Evolutionary conservation across 2,329 filamentous ascomycete genomes (phyloP), one percentile per base, ranked within the genome.

Genomic region (Colletotrichum chlorophyti): DNA sequence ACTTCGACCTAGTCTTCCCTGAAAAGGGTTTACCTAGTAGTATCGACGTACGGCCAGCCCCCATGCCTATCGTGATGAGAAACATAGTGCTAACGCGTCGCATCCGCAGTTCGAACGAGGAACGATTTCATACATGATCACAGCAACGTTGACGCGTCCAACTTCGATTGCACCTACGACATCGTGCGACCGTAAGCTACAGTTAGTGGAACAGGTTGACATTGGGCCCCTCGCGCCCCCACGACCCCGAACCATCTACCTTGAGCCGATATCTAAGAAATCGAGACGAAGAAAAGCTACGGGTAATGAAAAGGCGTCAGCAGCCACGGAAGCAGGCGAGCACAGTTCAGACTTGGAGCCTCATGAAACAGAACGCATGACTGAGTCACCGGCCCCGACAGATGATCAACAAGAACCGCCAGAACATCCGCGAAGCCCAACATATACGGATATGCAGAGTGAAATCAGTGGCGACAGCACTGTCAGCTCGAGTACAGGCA

Each of bases 61-160:
- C 26, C 38, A 11, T 9, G 31, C n/a, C 45, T 40, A 9, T 31
- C 23, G 24, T 29, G 41, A 23, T 40, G 50, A 52, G n/a, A n/a
- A 19, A 46, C 32, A 21, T 35, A 35, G 5, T 46, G 45, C 52
- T 58, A 19, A 51, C 35, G 43, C 51, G 37, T 31, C 11, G 15
- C 23, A 11, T 10, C 23, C 55, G 26, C 73, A 98, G 93, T 99
- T 99, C 73, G 95, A 98, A 75, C 88, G 94, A 69, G 95, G 95
- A 31, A 93, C 91, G 2, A 91, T 99, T 66, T 89, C 90, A 17
- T 99, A 98, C 75, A 87, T 94, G 77, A 84, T 98, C 66, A 94
- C 91, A 6, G 90, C 94, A 27, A 97, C 93, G 8, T 74, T 98
- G 55, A 98, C 94, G 17, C 87, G 93, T 54, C 94, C 95, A 17